Evolutionary conservation across 2,329 filamentous ascomycete species (phyloP).

Genomic region (Aspergillus amoenus): DNA sequence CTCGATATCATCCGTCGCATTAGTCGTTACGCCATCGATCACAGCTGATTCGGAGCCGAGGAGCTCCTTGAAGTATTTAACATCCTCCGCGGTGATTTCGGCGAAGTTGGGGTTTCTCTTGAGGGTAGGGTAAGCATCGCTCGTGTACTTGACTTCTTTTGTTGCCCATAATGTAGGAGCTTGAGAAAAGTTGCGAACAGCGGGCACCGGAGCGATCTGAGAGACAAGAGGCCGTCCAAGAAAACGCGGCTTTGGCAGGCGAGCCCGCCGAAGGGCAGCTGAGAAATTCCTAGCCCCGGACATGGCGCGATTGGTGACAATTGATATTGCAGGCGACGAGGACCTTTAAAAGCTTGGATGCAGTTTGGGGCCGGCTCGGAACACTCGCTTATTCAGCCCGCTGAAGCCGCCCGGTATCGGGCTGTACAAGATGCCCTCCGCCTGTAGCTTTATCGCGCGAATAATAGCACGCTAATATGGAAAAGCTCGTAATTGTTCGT

Average conservation of each 20-base stretch:
- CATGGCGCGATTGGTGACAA: constrained; percentile 21
- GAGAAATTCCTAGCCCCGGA: constrained; percentile 32
- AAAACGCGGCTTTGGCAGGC: constrained; percentile 29
- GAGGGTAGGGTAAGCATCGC: constrained; percentile 76
- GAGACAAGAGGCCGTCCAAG: constrained; percentile 23
- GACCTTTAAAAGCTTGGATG: not conserved
- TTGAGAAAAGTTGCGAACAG: constrained; percentile 31
- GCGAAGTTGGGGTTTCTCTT: constrained; percentile 74
- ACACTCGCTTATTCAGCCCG: constrained; percentile 4
- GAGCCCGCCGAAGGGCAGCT: constrained; percentile 32
- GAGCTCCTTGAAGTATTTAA: constrained; percentile 77
- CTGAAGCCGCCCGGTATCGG: not conserved
- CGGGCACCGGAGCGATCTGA: constrained; percentile 16
- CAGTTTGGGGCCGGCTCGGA: not conserved
- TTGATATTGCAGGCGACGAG: not conserved
- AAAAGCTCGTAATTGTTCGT: not conserved
- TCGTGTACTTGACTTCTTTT: constrained; percentile 68
- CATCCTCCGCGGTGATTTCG: constrained; percentile 71
- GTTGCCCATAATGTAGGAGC: constrained; percentile 27
- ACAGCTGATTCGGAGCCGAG: constrained; percentile 76
- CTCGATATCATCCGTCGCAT: constrained; percentile 77
- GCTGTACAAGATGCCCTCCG: not conserved
- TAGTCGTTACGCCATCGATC: constrained; percentile 75
- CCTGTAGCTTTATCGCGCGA: not conserved
- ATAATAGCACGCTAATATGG: not conserved